Evolutionary conservation across 2,329 filamentous ascomycete genomes (phyloP).

Genomic region (Hypomyces rosellus): DNA sequence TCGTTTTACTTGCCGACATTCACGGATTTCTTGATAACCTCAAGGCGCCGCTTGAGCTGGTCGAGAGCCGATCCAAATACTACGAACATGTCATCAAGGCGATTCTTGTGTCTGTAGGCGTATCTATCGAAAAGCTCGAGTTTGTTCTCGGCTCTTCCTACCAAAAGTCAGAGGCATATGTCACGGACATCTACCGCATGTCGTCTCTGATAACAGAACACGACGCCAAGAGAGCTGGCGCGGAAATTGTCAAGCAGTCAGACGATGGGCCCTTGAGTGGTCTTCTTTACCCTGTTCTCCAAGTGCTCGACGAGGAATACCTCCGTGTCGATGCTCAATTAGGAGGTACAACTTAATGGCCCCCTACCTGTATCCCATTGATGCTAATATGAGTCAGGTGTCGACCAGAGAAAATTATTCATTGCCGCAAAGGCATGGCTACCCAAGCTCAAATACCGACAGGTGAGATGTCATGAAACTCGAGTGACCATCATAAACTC

Average conservation of each 20-base stretch:
- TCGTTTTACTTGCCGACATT: slow-evolving; percentile 68
- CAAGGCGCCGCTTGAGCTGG: slow-evolving; percentile 83
- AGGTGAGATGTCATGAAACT: slow-evolving; percentile 30
- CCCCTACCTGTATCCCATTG: neutral
- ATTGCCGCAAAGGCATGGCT: slow-evolving; percentile 77
- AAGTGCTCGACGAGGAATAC: slow-evolving; percentile 86
- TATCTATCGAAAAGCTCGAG: slow-evolving; percentile 69
- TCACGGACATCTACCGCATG: slow-evolving; percentile 83
- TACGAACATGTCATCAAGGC: slow-evolving; percentile 72
- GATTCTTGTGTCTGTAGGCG: slow-evolving; percentile 69
- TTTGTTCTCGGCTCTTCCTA: slow-evolving; percentile 84
- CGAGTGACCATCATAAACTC: neutral
- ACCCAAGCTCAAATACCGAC: slow-evolving; percentile 77
- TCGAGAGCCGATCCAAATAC: slow-evolving; percentile 75
- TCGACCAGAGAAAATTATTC: slow-evolving; percentile 88
- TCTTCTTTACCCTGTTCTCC: slow-evolving; percentile 49
- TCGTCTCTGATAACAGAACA: slow-evolving; percentile 65
- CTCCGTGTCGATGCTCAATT: slow-evolving; percentile 84
- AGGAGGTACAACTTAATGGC: slow-evolving; percentile 45
- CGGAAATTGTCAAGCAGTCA: slow-evolving; percentile 91
- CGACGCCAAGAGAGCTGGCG: slow-evolving; percentile 82
- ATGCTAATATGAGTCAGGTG: slow-evolving; percentile 22
- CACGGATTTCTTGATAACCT: slow-evolving; percentile 76
- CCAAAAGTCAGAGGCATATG: slow-evolving; percentile 62
- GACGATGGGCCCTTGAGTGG: slow-evolving; percentile 61